A percentile compares a stretch with the other conserved stretches of the same genome.
These are phyloP conservation scores for Psilocybe mexicana DNA, from an alignment of 1,284 basidiomycete genomes.

Conservation along the genomic window DNA sequence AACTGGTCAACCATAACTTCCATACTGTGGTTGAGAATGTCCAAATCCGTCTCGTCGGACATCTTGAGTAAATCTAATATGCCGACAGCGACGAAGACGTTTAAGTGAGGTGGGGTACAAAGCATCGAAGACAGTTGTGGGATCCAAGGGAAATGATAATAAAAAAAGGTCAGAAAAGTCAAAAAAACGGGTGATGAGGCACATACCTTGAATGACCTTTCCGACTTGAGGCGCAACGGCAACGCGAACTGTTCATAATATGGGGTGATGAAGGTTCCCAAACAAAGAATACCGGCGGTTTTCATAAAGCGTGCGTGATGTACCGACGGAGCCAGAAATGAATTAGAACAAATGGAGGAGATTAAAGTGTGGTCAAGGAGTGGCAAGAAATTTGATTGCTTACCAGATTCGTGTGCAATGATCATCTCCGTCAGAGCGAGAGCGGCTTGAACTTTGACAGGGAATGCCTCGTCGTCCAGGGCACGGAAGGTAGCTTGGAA, in stretches of 20 bases:
- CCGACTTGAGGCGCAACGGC: slow-evolving; percentile 81
- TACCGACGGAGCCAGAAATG: not conserved
- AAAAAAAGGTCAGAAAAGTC: not conserved
- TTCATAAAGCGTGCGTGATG: not conserved
- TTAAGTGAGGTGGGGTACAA: slow-evolving; percentile 7
- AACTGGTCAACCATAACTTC: slow-evolving; percentile 86
- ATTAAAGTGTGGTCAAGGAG: not conserved
- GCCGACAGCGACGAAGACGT: not conserved
- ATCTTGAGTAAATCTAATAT: slow-evolving; percentile 77
- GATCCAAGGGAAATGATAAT: not conserved
- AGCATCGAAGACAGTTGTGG: not conserved
- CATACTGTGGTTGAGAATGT: slow-evolving; percentile 82
- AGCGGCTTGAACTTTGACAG: slow-evolving; percentile 84
- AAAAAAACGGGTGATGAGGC: slow-evolving; percentile 2
- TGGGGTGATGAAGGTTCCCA: slow-evolving; percentile 1
- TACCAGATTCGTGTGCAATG: slow-evolving; percentile 62
- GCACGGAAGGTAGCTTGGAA: slow-evolving; percentile 62
- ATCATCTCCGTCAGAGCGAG: slow-evolving; percentile 82
- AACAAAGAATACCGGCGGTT: not conserved
- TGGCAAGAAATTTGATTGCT: slow-evolving; percentile 20
- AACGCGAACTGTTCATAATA: slow-evolving; percentile 52
- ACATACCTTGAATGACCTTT: slow-evolving; percentile 81
- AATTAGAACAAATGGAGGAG: not conserved
- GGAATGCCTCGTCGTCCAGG: slow-evolving; percentile 77
- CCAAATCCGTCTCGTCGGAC: slow-evolving; percentile 88